phyloP scores from a whole-genome alignment of 129 eudicot genomes.

The Arctium minus region DNA sequence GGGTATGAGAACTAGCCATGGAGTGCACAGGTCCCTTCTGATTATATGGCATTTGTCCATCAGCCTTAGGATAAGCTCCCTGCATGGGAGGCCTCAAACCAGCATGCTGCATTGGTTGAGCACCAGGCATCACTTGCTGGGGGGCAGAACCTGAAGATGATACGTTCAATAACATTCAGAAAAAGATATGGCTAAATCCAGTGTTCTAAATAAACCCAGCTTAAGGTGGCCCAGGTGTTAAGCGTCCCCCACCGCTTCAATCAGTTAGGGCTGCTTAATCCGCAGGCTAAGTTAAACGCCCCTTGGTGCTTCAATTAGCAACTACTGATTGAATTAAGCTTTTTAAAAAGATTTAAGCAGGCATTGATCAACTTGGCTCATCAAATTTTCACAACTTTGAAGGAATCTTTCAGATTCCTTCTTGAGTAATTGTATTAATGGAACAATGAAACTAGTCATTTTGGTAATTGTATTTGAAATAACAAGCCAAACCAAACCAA shows the following conservation, averaged over 20 bases:
- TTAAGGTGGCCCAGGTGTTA: not conserved
- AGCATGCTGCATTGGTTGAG: conserved; percentile 51
- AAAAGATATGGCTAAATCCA: not conserved
- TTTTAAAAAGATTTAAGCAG: not conserved
- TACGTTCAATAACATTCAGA: not conserved
- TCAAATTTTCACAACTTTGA: not conserved
- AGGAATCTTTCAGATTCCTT: not conserved
- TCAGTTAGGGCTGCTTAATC: not conserved
- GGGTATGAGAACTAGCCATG: conserved; percentile 40
- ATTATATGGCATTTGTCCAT: conserved; percentile 47
- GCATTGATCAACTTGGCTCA: conserved; percentile 1
- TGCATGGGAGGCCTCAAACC: conserved; percentile 62
- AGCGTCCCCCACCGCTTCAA: not conserved
- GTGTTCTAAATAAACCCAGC: not conserved
- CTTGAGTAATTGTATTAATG: not conserved
- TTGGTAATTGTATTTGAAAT: not conserved
- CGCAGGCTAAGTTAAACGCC: not conserved
- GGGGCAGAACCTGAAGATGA: conserved; percentile 55
- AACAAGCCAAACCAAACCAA: not conserved
- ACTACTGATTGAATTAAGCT: conserved; percentile 2
- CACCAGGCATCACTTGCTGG: conserved; percentile 56
- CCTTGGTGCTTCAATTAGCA: not conserved
- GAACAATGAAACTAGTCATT: not conserved
- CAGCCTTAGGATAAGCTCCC: conserved; percentile 39
- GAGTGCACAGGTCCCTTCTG: conserved; percentile 43